A percentile compares a stretch with the other conserved stretches of the same genome.
Conservation (phyloP, 169 alveolate species). For the Eimeria mitis region DNA sequence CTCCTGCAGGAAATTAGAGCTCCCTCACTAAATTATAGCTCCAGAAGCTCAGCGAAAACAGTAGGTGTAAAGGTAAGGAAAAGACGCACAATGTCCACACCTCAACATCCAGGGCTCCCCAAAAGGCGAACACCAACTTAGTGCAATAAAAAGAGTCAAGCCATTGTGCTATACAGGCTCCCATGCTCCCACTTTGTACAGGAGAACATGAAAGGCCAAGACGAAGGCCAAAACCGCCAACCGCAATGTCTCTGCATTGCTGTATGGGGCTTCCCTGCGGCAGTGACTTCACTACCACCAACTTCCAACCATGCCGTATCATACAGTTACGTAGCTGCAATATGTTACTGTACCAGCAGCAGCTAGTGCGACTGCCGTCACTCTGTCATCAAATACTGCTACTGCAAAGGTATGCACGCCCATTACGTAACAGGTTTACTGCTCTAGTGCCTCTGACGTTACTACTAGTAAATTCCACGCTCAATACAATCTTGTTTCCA, state of each 20-base stretch:
- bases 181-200: neutral
- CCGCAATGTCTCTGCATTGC: neutral
- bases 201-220: neutral
- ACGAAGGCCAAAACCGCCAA: neutral
- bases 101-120: neutral
- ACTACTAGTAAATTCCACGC: too few species aligned
- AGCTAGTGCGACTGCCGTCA: neutral
- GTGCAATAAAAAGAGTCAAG: neutral
- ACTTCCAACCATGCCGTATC: neutral
- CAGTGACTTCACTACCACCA: neutral
- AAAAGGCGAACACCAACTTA: neutral
- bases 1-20: too few species aligned
- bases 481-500: too few species aligned
- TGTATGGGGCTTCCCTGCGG: neutral
- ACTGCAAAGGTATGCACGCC: neutral
- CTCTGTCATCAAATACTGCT: neutral
- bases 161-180: neutral
- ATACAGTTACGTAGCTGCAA: neutral
- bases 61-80: too few species aligned
- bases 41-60: too few species aligned
- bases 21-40: too few species aligned
- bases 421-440: neutral
- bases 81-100: neutral
- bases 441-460: too few species aligned
- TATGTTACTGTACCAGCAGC: neutral